Base-by-base conservation (phyloP, 768 basidiomycete genomes). In the Leccinum sublutescens region DNA sequence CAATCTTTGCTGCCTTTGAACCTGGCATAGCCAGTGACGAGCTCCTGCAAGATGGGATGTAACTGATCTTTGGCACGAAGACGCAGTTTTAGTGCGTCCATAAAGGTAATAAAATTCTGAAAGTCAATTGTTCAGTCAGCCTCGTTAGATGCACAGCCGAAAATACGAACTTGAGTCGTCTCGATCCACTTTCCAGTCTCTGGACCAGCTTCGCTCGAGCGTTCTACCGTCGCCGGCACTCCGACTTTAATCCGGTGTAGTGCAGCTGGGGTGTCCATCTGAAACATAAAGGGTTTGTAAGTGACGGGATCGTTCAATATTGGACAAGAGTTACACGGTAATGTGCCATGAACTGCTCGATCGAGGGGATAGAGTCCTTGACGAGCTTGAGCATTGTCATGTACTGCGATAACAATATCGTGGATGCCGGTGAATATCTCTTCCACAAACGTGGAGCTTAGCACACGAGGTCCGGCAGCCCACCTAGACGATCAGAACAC, bases 151-250 rank as follows among this genome's bases (percentile, higher is more conserved):
- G 19, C 2, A 2, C 23, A 9, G 17, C 21, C 11, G 45, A 43
- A 27, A 27, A 27, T 27, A 27, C 27, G 27, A 27, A 27, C 27
- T 82, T 96, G 93, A 0, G 96, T 98, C 7, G 95, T 98, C 74
- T 98, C 93, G 23, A 99, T 93, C 91, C 92, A 95, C 74, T 98
- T 97, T 36, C 91, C 91, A 0, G 92, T 93, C 74, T 98, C 95
- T 10, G 89, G 90, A 1, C 92, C 93, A 8, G 89, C 89, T 72
- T 95, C 94, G 49, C 90, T 89, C 12, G 92, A 91, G 72, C 98
- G 96, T 71, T 98, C 95, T 4, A 97, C 91, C 0, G 95, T 98
- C 0, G 96, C 96, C 4, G 96, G 96, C 0, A 98, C 95, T 10
- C 95, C 95, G 1, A 98, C 91, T 68, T 88, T 83, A 33, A 98